These are phyloP conservation scores for Nakazawaea pomicola DNA, from an alignment of 805 yeast genomes.

Conservation along the genomic window DNA sequence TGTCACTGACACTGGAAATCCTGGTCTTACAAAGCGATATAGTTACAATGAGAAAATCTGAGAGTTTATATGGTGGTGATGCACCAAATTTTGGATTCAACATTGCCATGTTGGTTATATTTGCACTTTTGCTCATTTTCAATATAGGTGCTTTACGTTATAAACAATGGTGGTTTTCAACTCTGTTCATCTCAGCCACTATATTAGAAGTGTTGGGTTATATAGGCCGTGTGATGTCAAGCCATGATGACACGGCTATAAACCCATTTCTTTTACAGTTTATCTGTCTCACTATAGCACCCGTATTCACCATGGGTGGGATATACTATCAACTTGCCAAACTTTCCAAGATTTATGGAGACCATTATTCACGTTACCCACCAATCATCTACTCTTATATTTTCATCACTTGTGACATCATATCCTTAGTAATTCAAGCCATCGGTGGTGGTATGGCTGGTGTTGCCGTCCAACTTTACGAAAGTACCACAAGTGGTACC, in stretches of 20 bases:
- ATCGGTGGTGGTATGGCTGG: conserved; percentile 75
- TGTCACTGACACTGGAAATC: too few species aligned
- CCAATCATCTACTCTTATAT: conserved; percentile 61
- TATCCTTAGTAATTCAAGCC: conserved; percentile 64
- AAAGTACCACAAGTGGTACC: conserved; percentile 42
- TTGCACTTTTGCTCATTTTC: conserved; percentile 41
- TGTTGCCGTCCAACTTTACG: conserved; percentile 27
- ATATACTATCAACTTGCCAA: conserved; percentile 69
- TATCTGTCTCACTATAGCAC: conserved; percentile 68
- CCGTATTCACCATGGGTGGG: conserved; percentile 82
- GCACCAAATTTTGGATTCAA: conserved; percentile 58
- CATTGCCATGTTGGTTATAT: conserved; percentile 47
- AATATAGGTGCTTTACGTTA: conserved; percentile 37
- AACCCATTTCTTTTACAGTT: conserved; percentile 58
- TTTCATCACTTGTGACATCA: conserved; percentile 63
- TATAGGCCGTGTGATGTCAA: conserved; percentile 49
- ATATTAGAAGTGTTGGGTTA: conserved; percentile 67
- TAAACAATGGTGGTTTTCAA: conserved; percentile 62
- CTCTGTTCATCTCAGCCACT: conserved; percentile 49
- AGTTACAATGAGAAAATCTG: not conserved
- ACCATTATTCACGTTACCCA: conserved; percentile 39
- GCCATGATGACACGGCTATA: conserved; percentile 25
- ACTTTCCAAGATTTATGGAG: conserved; percentile 56
- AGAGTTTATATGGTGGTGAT: conserved; percentile 23
- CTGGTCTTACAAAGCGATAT: too few species aligned